Evolutionary conservation across 2,329 filamentous ascomycete species (phyloP), one percentile per base, ranked within the genome.

Genomic region (Fusarium sp.): DNA sequence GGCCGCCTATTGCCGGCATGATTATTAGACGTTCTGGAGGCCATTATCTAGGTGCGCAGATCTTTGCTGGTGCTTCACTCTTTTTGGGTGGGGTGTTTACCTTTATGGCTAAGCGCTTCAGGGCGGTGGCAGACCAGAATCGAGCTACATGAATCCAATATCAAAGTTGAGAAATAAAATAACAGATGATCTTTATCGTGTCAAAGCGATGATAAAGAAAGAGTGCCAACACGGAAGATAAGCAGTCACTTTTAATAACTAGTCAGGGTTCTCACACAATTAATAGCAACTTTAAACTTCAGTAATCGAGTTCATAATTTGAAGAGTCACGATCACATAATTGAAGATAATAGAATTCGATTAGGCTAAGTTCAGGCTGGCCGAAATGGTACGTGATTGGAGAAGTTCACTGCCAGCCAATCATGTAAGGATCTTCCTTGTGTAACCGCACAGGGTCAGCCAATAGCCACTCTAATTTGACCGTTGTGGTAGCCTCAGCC

Each of bases 401-500:
- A 38, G 36, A 38, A 18, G 47, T 50, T 50, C 10, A 33, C 22
- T 20, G 2, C n/a, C 5, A 18, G 9, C n/a, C 8, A 8, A 20
- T 20, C 3, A 25, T 14, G 14, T 35, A 3, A 25, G 4, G 10
- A 18, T 18, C 17, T 18, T 14, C 7, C 14, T 18, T 18, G 25
- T 17, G 11, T 45, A 4, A 3, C 42, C 11, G 42, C 7, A 8
- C 17, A 45, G 4, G 7, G 25, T 9, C 25, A 27, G 17, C 6
- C 41, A 20, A 45, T 20, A 0, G 4, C 7, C 0, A 11, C 9
- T 14, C 11, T 20, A 13, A 1, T 9, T 27, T 20, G 1, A 27
- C 11, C 4, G 1, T 4, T 3, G 7, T 18, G 4, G 22, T 4
- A 20, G 7, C 5, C 42, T 3, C 18, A 12, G 4, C 4, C 11